Evolutionary conservation across 768 basidiomycete species (phyloP).

Genomic region (Macrolepiota fuliginosa): DNA sequence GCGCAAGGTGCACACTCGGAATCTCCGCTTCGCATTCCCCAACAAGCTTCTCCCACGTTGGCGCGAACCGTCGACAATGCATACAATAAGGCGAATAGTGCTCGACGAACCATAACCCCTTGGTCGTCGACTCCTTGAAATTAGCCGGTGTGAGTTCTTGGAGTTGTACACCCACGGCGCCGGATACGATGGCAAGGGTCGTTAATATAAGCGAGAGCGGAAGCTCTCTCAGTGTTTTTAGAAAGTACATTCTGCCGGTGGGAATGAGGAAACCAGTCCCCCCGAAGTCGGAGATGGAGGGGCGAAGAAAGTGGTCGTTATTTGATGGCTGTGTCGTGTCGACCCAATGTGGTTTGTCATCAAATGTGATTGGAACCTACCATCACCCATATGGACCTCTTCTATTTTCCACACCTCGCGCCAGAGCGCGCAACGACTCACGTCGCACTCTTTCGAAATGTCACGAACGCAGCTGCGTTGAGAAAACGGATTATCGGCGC

Average conservation of each 20-base stretch:
- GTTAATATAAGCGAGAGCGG: constrained; percentile 7
- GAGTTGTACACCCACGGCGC: not conserved
- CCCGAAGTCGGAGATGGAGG: not conserved
- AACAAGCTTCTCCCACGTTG: constrained; percentile 77
- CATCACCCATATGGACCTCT: constrained; percentile 45
- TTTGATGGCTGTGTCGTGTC: constrained; percentile 7
- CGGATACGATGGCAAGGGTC: constrained; percentile 1
- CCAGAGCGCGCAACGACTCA: constrained; percentile 42
- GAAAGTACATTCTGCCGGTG: not conserved
- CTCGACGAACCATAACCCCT: constrained; percentile 81
- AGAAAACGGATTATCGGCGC: constrained; percentile 71
- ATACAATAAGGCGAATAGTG: constrained; percentile 85
- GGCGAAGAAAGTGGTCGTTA: not conserved
- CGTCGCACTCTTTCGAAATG: constrained; percentile 63
- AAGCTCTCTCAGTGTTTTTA: not conserved
- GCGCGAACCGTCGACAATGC: constrained; percentile 78
- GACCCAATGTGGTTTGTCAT: not conserved
- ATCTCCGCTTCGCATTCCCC: constrained; percentile 45
- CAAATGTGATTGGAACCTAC: not conserved
- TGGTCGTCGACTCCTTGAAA: constrained; percentile 49
- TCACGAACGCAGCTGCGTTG: constrained; percentile 61
- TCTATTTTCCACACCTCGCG: constrained; percentile 53
- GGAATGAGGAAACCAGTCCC: constrained; percentile 4
- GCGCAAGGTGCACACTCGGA: constrained; percentile 64
- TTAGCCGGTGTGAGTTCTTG: constrained; percentile 53